phyloP scores from a whole-genome alignment of 2,329 filamentous ascomycete species.

The Claviceps africana region DNA sequence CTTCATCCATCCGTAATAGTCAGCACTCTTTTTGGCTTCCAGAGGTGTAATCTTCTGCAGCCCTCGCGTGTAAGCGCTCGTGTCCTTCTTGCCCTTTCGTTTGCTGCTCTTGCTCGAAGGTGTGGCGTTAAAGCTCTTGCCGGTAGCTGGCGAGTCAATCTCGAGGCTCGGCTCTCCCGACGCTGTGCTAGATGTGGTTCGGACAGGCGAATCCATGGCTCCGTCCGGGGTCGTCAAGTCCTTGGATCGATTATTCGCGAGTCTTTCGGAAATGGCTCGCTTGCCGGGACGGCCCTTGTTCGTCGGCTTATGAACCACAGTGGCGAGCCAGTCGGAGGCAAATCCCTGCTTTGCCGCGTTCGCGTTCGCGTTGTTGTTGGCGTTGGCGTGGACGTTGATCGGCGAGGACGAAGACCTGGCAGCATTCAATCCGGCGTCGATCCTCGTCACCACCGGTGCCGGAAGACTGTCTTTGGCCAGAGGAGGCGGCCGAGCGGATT shows the following conservation, averaged over 20 bases:
- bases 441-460: slow-evolving; percentile 45
- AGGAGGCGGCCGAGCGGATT: slow-evolving; percentile 36
- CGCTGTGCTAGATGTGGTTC: slow-evolving; percentile 62
- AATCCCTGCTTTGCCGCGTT: slow-evolving; percentile 25
- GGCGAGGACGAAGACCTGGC: slow-evolving; percentile 29
- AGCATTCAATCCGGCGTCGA: slow-evolving; percentile 32
- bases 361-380: slow-evolving; percentile 13
- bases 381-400: slow-evolving; percentile 14
- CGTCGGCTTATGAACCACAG: slow-evolving; percentile 34
- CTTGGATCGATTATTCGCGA: slow-evolving; percentile 41
- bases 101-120: slow-evolving; percentile 34
- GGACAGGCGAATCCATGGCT: slow-evolving; percentile 48
- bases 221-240: slow-evolving; percentile 38
- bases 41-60: slow-evolving; percentile 66
- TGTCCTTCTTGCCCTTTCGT: slow-evolving; percentile 82
- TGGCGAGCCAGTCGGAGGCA: slow-evolving; percentile 42
- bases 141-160: slow-evolving; percentile 56
- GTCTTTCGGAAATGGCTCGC: slow-evolving; percentile 71
- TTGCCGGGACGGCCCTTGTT: slow-evolving; percentile 49
- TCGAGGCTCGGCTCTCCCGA: slow-evolving; percentile 59
- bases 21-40: slow-evolving; percentile 73
- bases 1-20: slow-evolving; percentile 99
- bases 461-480: slow-evolving; percentile 35
- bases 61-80: slow-evolving; percentile 83
- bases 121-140: slow-evolving; percentile 40